Base-by-base conservation (phyloP, 345 rosid genomes). In the Geranium rotundifolium region DNA sequence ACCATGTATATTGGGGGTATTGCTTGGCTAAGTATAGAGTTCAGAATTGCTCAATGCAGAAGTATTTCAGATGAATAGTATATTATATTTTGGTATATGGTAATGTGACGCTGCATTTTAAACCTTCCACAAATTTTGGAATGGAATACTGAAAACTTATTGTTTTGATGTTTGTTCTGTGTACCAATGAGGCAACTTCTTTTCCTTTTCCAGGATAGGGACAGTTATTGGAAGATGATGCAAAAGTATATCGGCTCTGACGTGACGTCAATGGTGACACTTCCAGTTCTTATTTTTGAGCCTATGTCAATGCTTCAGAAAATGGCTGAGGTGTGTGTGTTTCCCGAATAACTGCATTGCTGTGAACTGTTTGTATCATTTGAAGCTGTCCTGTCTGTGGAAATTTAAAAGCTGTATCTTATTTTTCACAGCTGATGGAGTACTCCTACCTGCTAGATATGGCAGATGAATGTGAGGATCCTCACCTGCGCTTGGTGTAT, bases 251-350 rank as follows among this genome's bases (percentile, higher is more conserved):
- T 89, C 58, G 97, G 97, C 6, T 78, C 96, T 9, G 97, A 92
- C 72, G 76, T 89, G 31, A 87, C 98, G 4, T 89, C 98, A 15
- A 80, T 92, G 98, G 96, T 90, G 70, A 92, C 97, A 16, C 95
- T 92, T 77, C 97, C 98, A 50, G 98, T 89, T 31, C 62, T 83
- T 63, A 84, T 89, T 72, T 87, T 92, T 70, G 96, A 92, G 76
- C 96, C 97, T 16, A 84, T 87, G 93, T 84, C 98, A 59, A 92
- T 87, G 96, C 81, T 89, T 59, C 98, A 84, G 83, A 92, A 79
- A 75, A 84, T 92, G 90, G 89, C 98, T 1, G 97, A 92, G 97
- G 97, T 92, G 59, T 67, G 80, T 46, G 52, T 9, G 52, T 46
- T 46, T 14, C 14, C 12, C 52, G 12, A 9, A 46, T 9, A 46